Evolutionary conservation across 768 basidiomycete species (phyloP), one percentile per base, ranked within the genome.

Genomic region (Serendipita vermifera): DNA sequence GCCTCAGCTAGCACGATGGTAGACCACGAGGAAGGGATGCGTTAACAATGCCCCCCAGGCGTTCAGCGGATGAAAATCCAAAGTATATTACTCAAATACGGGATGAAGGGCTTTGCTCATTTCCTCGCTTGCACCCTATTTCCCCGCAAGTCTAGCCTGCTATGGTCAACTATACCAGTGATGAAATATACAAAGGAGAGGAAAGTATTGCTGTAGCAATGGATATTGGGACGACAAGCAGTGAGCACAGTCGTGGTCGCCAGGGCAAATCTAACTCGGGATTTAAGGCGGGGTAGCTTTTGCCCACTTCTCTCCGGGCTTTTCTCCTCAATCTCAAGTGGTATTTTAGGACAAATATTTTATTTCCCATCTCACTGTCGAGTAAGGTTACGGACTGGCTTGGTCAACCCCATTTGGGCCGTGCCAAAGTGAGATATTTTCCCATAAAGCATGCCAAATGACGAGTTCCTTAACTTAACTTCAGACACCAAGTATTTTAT

Each of bases 371-470:
- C 9, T 43, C 17, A 22, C n/a, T 26, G n/a, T n/a, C n/a, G n/a
- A n/a, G n/a, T n/a, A n/a, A 51, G 46, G 46, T 51, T 7, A 51
- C 11, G 22, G n/a, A 51, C 9, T 51, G 46, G 46, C 46, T 31
- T 27, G 46, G 46, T 7, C 46, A 51, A 29, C 46, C 46, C 46
- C 24, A 51, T 22, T 51, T 22, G 46, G 7, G 17, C 20, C 46
- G 20, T n/a, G n/a, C 46, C 9, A 51, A 51, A 31, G 46, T 29
- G 32, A 26, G 27, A 51, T 15, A 15, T 51, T 29, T n/a, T n/a
- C 32, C n/a, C 24, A 26, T 29, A 22, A 22, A n/a, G n/a, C n/a
- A n/a, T n/a, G n/a, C 11, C 15, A n/a, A 15, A 15, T 29, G 24
- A 51, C 11, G 9, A 27, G 9, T 20, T 20, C 46, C n/a, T n/a